Evolutionary conservation across 1,284 basidiomycete genomes (phyloP), one percentile per base, ranked within the genome.

Genomic region (Austroboletus niveus): DNA sequence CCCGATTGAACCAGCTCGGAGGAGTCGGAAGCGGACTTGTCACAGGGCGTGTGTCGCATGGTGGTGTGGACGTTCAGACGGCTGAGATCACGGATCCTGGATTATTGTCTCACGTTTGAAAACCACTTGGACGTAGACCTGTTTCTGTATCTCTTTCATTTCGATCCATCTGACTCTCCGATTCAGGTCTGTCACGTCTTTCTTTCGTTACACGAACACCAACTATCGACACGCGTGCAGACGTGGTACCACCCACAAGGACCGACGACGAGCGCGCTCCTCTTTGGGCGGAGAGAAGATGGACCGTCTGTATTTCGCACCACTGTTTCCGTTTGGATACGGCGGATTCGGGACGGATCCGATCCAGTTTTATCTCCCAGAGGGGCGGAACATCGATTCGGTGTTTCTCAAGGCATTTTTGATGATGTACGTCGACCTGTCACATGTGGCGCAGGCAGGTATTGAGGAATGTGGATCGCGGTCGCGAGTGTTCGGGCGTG

Each of bases 321-420:
- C 17, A 17, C 17, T 17, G 38, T 62, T 61, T 29, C 50, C 60
- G 17, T 30, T 57, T 12, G 60, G 60, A 36, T 64, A 62, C 8
- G 62, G 61, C 8, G 17, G 17, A 17, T 17, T 17, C 17, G 17
- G 17, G 17, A 17, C 17, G 17, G 17, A 17, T 17, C 17, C 62
- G 7, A 47, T 64, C 44, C 54, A 64, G 35, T 60, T 61, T 15
- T 62, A 55, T 46, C 52, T 62, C 2, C 52, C 52, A 0, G 17
- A 20, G 0, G 54, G 32, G 12, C 12, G 36, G 6, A 7, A 45
- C 8, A 52, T 8, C 1, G 62, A 61, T 32, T 60, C 60, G 0
- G 58, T 57, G 14, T 61, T 61, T 41, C 52, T 61, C 57, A 62
- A 55, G 39, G 38, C 62, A 8, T 64, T 61, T 45, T 42, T 61